A percentile compares a stretch with the other conserved stretches of the same genome.
Conservation (phyloP, 179 eudicot species). For the Drosera spatulata region DNA sequence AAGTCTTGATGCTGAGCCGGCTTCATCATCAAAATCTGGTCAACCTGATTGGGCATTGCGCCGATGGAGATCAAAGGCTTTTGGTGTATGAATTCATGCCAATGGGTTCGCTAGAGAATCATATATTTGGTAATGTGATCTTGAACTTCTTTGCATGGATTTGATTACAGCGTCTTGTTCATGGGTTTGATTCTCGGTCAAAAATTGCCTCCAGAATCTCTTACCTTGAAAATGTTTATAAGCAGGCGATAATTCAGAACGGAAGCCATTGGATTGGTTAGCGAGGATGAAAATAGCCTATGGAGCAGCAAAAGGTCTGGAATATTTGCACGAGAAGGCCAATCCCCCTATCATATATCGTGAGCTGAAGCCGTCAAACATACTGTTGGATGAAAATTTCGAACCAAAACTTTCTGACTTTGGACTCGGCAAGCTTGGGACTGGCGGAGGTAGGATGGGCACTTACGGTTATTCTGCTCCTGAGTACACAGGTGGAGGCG, state of each 20-base stretch:
- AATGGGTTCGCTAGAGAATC: conserved; percentile 21
- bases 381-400: conserved; percentile 24
- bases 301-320: conserved; percentile 37
- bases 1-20: conserved; percentile 21
- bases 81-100: conserved; percentile 30
- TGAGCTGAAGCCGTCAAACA: conserved; percentile 33
- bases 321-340: conserved; percentile 36
- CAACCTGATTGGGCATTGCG: conserved; percentile 25
- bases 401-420: conserved; percentile 40
- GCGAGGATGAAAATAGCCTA: conserved; percentile 45
- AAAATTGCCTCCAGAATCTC: no score
- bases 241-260: conserved; percentile 25
- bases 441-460: conserved; percentile 37
- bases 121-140: conserved; percentile 16
- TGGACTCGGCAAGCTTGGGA: conserved; percentile 34
- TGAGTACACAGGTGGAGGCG: conserved; percentile 33
- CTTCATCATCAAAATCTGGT: conserved; percentile 28
- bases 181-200: no score
- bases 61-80: conserved; percentile 36
- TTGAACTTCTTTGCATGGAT: no score
- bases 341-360: conserved; percentile 40
- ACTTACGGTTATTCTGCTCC: conserved; percentile 49
- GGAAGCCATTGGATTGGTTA: conserved; percentile 31
- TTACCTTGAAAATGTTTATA: neutral
- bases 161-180: no score